phyloP scores from a whole-genome alignment of 192 early-diverging fungal species.

The Kappamyces sp. region DNA sequence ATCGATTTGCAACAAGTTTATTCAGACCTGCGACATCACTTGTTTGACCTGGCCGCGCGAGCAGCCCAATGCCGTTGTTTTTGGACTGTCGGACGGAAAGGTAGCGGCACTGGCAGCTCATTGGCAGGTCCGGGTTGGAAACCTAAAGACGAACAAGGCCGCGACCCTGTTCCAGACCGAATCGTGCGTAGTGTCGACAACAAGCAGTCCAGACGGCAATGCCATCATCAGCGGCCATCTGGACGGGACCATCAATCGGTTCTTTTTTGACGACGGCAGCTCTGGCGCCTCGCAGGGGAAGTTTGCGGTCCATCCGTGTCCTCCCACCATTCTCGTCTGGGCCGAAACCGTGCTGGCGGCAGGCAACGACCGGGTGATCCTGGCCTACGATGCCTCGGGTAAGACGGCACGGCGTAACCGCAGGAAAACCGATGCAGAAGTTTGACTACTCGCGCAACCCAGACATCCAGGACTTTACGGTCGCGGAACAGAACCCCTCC shows the following conservation, averaged over 20 bases:
- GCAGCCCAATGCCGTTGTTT: conserved; percentile 56
- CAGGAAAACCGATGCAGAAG: conserved; percentile 45
- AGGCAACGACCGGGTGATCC: conserved; percentile 46
- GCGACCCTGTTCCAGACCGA: conserved; percentile 63
- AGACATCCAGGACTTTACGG: conserved; percentile 50
- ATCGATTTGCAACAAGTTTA: conserved; percentile 61
- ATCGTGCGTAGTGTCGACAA: conserved; percentile 45
- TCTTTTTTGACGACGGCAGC: conserved; percentile 62
- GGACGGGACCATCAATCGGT: conserved; percentile 55
- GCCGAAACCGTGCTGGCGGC: conserved; percentile 51
- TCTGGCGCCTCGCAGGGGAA: conserved; percentile 61
- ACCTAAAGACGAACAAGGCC: conserved; percentile 63
- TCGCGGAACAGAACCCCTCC: conserved; percentile 46
- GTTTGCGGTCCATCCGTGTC: conserved; percentile 42
- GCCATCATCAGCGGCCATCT: conserved; percentile 56
- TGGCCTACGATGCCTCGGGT: conserved; percentile 40
- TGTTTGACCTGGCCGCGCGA: conserved; percentile 57
- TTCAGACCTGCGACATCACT: conserved; percentile 56
- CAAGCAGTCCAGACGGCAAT: conserved; percentile 49
- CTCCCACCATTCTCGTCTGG: conserved; percentile 50
- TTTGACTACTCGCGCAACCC: conserved; percentile 55
- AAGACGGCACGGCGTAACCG: conserved; percentile 17
- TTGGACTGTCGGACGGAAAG: conserved; percentile 59
- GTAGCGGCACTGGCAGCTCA: conserved; percentile 13
- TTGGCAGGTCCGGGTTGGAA: conserved; percentile 48